phyloP scores from a whole-genome alignment of 2,329 filamentous ascomycete species.

The Ascocoryne sarcoides region DNA sequence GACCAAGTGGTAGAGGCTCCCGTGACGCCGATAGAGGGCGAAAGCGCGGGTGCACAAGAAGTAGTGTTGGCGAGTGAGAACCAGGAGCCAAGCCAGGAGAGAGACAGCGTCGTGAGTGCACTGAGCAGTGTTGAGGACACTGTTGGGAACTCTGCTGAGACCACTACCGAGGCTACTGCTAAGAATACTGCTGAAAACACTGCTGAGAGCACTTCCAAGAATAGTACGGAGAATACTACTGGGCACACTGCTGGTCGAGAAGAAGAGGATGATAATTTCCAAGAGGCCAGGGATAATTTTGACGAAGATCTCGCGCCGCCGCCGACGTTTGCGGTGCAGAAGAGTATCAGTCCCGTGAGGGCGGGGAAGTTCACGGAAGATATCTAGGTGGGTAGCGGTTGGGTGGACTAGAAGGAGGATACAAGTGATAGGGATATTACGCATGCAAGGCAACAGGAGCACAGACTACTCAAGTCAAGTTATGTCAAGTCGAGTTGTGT shows the following conservation, averaged over 20 bases:
- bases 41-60: neutral
- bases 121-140: neutral
- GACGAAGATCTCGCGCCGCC: slow-evolving; percentile 37
- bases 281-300: slow-evolving; percentile 38
- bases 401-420: neutral
- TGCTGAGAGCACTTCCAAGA: neutral
- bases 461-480: too few species aligned
- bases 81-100: slow-evolving; percentile 8
- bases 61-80: neutral
- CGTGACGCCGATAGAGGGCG: too few species aligned
- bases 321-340: slow-evolving; percentile 22
- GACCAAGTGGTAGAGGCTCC: slow-evolving; percentile 28
- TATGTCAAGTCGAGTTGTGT: too few species aligned
- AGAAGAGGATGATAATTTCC: slow-evolving; percentile 37
- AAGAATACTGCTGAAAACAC: neutral
- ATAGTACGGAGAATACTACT: too few species aligned
- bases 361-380: slow-evolving; percentile 53
- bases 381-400: slow-evolving; percentile 32
- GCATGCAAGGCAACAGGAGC: too few species aligned
- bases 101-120: slow-evolving; percentile 10
- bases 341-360: slow-evolving; percentile 43
- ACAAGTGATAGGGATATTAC: too few species aligned
- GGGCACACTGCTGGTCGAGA: too few species aligned
- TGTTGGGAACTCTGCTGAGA: neutral
- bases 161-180: too few species aligned